A percentile compares a stretch with the other conserved stretches of the same genome.
These are phyloP conservation scores for Chaetomiaceae sp. DNA, from an alignment of 2,329 filamentous ascomycete species.

Conservation along the genomic window DNA sequence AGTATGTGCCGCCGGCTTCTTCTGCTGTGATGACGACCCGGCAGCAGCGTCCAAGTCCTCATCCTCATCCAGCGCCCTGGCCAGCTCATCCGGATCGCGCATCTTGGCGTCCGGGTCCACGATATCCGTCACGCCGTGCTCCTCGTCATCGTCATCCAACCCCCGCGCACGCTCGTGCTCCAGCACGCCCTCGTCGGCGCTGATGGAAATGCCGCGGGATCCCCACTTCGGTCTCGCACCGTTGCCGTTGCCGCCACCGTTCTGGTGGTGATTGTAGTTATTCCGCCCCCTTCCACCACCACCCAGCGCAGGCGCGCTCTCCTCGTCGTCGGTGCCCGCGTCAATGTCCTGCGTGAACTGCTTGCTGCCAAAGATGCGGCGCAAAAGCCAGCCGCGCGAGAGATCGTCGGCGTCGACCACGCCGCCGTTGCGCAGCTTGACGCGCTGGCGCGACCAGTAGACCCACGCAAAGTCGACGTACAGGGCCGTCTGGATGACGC, in stretches of 20 bases:
- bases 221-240: conserved; percentile 54
- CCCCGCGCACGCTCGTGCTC: conserved; percentile 40
- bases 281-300: conserved; percentile 29
- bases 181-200: conserved; percentile 58
- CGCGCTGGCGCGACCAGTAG: conserved; percentile 87
- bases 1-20: conserved; percentile 17
- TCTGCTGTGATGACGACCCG: conserved; percentile 1
- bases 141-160: conserved; percentile 37
- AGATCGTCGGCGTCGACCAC: conserved; percentile 89
- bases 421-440: conserved; percentile 85
- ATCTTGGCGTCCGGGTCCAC: conserved; percentile 62
- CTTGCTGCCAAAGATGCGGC: conserved; percentile 66
- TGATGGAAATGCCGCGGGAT: conserved; percentile 60
- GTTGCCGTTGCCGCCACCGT: conserved; percentile 20
- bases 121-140: conserved; percentile 37
- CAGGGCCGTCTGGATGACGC: conserved; percentile 80
- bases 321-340: conserved; percentile 53
- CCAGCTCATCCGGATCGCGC: conserved; percentile 62
- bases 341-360: conserved; percentile 46
- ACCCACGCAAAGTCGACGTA: conserved; percentile 97
- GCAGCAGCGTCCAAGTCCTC: conserved; percentile 38
- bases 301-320: conserved; percentile 49
- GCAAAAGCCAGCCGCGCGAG: conserved; percentile 77
- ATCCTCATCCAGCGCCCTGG: conserved; percentile 54
- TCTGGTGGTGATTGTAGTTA: conserved; percentile 12